These are phyloP conservation scores for Ascosphaera acerosa DNA, from an alignment of 2,329 filamentous ascomycete genomes.

Conservation along the genomic window DNA sequence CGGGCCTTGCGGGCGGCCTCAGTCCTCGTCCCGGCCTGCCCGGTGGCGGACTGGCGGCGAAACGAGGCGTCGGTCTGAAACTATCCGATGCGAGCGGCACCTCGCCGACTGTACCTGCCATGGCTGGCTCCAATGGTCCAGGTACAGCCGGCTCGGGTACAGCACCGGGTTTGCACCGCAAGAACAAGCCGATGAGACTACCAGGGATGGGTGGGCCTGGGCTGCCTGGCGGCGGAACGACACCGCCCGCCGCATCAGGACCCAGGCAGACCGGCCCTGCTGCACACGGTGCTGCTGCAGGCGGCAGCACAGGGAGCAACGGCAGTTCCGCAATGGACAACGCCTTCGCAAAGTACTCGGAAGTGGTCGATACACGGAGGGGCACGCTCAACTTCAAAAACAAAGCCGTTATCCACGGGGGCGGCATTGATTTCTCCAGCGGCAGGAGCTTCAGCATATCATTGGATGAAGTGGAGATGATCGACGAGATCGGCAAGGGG, in stretches of 20 bases:
- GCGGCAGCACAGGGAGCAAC: constrained; percentile 4
- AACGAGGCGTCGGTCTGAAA: not conserved
- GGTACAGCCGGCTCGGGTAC: constrained; percentile 2
- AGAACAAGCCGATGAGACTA: not conserved
- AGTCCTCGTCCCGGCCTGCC: not conserved
- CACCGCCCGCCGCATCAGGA: too few relatives aligned
- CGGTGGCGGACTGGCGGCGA: not conserved
- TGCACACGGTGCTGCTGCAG: constrained; percentile 2
- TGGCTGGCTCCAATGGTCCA: too few relatives aligned
- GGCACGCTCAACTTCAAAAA: constrained; percentile 83
- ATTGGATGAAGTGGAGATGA: constrained; percentile 75
- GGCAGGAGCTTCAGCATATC: constrained; percentile 84
- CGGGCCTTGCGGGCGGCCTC: not conserved
- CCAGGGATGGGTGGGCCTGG: not conserved
- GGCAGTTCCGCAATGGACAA: constrained; percentile 9
- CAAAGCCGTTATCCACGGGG: constrained; percentile 68
- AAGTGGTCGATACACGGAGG: constrained; percentile 77
- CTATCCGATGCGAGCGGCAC: too few relatives aligned
- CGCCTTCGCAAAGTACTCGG: constrained; percentile 41
- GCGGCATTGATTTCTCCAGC: constrained; percentile 77
- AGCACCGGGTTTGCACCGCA: not conserved
- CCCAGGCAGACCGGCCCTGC: not conserved
- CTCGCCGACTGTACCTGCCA: too few relatives aligned
- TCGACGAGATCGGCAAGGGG: constrained; percentile 86
- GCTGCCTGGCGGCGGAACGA: not conserved